Base-by-base conservation (phyloP, 768 basidiomycete genomes). In the Sutorius australiensis region DNA sequence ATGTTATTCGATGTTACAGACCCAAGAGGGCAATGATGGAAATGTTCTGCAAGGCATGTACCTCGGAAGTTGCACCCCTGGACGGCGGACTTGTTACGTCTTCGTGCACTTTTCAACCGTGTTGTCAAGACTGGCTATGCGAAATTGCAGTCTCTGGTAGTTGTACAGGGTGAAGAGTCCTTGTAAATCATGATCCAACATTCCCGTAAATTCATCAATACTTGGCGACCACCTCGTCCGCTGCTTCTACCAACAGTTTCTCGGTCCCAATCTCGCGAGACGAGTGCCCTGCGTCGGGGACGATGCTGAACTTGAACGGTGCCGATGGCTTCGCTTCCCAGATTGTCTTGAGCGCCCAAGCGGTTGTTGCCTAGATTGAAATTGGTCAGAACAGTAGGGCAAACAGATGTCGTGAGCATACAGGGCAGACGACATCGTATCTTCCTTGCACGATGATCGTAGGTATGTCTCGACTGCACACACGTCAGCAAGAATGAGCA, bases 371-470 rank as follows among this genome's bases (percentile, higher is more conserved):
- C 86, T 89, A 39, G 47, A 21, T 28, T 24, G n/a, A n/a, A 36
- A 36, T 42, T 38, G 2, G 28, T 54, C 50, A 55, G 38, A n/a
- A 24, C 31, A 24, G 42, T 19, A 36, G 36, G 39, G 43, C 4
- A n/a, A 19, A n/a, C 21, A 21, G 50, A 33, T 57, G 28, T 2
- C 44, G 39, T 58, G 28, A 13, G 17, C 80, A 34, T 70, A 92
- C 86, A 10, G 92, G 89, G 65, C 93, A 97, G 43, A 97, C 80
- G 13, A 89, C 82, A 61, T 95, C 93, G 62, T 95, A 95, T 70
- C 93, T 77, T 36, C 92, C 91, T 74, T 94, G 92, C 5, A 93
- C 79, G 37, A 90, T 79, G 46, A 87, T 75, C 9, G 82, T 83
- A 17, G 93, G 93, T 59, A 97, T 92, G 71, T 93, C 84, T 13